These are phyloP conservation scores for Saccharomyces mikatae DNA, from an alignment of 805 yeast species.

Conservation along the genomic window DNA sequence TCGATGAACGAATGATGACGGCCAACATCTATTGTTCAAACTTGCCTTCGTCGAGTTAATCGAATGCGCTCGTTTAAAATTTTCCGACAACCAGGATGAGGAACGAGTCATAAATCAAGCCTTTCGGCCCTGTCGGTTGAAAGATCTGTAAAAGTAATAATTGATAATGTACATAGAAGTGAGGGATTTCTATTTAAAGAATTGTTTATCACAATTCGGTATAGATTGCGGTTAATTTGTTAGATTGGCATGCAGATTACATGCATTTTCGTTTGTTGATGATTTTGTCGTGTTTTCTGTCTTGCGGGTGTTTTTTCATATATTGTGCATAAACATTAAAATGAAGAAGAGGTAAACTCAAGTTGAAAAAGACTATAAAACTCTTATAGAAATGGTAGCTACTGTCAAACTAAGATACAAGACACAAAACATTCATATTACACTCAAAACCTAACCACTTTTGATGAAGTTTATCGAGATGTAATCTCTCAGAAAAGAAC, in stretches of 20 bases:
- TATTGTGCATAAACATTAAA: background rate
- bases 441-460: no score
- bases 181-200: background rate
- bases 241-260: background rate
- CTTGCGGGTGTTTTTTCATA: background rate
- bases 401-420: no score
- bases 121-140: background rate
- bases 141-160: background rate
- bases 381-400: no score
- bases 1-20: background rate
- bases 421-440: no score
- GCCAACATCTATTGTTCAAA: background rate
- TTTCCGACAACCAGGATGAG: background rate
- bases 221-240: background rate
- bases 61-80: background rate
- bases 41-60: background rate
- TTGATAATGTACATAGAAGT: background rate
- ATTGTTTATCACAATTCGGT: background rate
- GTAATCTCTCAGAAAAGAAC: background rate
- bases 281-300: background rate
- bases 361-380: background rate
- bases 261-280: background rate
- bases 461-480: background rate
- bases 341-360: background rate
- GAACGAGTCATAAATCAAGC: background rate